These are phyloP conservation scores for Phaeomoniella chlamydospora DNA, from an alignment of 2,329 filamentous ascomycete species.

Conservation along the genomic window DNA sequence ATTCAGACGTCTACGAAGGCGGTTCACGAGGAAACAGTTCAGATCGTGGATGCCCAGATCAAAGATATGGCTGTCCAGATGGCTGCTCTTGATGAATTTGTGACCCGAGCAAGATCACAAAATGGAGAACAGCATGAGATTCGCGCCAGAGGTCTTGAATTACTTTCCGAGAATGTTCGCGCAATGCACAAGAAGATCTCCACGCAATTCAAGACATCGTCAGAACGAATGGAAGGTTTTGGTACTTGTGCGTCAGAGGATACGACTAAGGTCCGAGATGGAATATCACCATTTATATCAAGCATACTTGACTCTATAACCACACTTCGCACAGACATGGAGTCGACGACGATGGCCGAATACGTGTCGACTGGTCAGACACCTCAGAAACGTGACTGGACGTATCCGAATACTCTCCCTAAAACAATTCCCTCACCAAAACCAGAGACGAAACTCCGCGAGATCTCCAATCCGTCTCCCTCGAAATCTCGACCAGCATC, in stretches of 20 bases:
- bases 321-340: constrained; percentile 56
- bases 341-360: constrained; percentile 52
- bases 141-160: constrained; percentile 51
- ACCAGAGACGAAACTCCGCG: constrained; percentile 36
- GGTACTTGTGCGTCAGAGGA: constrained; percentile 45
- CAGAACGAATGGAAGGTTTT: constrained; percentile 43
- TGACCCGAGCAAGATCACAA: constrained; percentile 63
- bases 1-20: constrained; percentile 74
- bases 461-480: constrained; percentile 9
- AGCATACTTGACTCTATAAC: constrained; percentile 55
- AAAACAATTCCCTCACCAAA: constrained; percentile 52
- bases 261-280: constrained; percentile 41
- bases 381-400: constrained; percentile 66
- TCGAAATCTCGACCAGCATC: constrained; percentile 13
- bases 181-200: constrained; percentile 55
- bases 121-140: constrained; percentile 64
- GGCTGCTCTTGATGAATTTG: constrained; percentile 78
- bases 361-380: constrained; percentile 78
- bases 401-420: constrained; percentile 66
- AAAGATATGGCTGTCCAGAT: constrained; percentile 78
- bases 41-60: constrained; percentile 81
- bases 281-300: constrained; percentile 44
- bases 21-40: constrained; percentile 79
- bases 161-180: constrained; percentile 32
- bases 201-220: constrained; percentile 54